Evolutionary conservation across 306 rosid species (phyloP).

Genomic region (Potentilla sterilis): DNA sequence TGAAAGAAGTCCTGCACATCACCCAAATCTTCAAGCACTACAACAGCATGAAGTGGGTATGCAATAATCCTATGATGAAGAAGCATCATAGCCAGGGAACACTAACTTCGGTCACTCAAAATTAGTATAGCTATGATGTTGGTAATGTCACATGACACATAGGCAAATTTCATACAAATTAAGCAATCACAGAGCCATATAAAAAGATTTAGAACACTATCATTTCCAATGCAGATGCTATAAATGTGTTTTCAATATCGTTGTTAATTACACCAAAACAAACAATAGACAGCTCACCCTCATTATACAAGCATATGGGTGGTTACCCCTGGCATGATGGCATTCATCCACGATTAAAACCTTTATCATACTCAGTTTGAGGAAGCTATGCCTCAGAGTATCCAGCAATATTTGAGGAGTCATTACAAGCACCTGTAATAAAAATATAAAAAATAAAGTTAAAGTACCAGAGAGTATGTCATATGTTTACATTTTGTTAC

Average conservation of each 20-base stretch:
- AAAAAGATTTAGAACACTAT: neutral
- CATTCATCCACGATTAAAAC: slow-evolving; percentile 85
- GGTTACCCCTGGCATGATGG: slow-evolving; percentile 70
- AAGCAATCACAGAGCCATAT: neutral
- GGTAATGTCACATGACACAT: neutral
- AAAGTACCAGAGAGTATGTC: neutral
- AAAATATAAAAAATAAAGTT: slow-evolving; percentile 1
- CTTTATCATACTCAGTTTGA: slow-evolving; percentile 67
- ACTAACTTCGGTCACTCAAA: neutral
- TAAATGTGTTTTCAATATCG: neutral
- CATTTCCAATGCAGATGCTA: neutral
- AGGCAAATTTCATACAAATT: neutral
- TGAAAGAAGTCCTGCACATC: slow-evolving; percentile 78
- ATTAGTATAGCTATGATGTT: neutral
- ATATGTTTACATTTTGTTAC: neutral
- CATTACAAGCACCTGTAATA: slow-evolving; percentile 76
- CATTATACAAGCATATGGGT: slow-evolving; percentile 78
- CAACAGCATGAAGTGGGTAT: slow-evolving; percentile 9
- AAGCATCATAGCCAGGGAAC: slow-evolving; percentile 1
- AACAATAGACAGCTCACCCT: slow-evolving; percentile 45
- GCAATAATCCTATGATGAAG: slow-evolving; percentile 8
- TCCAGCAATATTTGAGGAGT: slow-evolving; percentile 70
- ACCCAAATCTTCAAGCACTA: slow-evolving; percentile 21
- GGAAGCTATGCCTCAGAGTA: slow-evolving; percentile 65
- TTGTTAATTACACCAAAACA: neutral